Evolutionary conservation across 495 filamentous ascomycete genomes (phyloP), one percentile per base, ranked within the genome.

Genomic region (Eremomyces bilateralis): DNA sequence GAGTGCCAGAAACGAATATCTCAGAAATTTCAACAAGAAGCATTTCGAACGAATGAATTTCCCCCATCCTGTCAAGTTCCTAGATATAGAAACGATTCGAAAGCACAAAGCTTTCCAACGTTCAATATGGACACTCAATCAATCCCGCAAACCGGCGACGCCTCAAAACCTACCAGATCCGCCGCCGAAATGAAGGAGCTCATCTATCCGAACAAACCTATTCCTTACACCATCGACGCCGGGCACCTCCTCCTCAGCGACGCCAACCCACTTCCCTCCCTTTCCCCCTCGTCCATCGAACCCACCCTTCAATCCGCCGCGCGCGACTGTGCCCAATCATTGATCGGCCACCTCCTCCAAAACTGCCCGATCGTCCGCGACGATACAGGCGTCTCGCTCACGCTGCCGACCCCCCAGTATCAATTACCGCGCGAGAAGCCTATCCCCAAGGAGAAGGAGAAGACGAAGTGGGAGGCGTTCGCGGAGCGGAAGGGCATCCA

Each of bases 401-500:
- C 63, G 13, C 73, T 95, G 0, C 88, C 88, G 0, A 49, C 66
- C 0, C 58, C 73, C 0, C 56, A 64, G 3, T 85, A 72, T 1
- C 48, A 61, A 0, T 59, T 93, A 0, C 88, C 88, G 3, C 76
- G 88, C 33, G 81, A 90, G 55, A 97, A 97, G 60, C 77, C 80
- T 3, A 56, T 94, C 0, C 88, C 88, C 1, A 60, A 63, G 19
- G 64, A 70, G 33, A 91, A 83, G 59, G 56, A 70, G 17, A 73
- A 72, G 36, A 94, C 88, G 31, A 91, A 80, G 51, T 97, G 88
- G 88, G 72, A 88, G 53, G 67, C 73, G 32, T 97, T 97, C 58
- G 88, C 88, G 15, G 73, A 71, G 58, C 91, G 85, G 66, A 88
- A 92, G 59, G 90, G 88, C 20, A 94, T 97, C 51, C 70, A 76